Percentiles rank a stretch among this genome's conserved stretches.
phyloP scores from a whole-genome alignment of 768 basidiomycete genomes.

The Lyophyllum semitale region DNA sequence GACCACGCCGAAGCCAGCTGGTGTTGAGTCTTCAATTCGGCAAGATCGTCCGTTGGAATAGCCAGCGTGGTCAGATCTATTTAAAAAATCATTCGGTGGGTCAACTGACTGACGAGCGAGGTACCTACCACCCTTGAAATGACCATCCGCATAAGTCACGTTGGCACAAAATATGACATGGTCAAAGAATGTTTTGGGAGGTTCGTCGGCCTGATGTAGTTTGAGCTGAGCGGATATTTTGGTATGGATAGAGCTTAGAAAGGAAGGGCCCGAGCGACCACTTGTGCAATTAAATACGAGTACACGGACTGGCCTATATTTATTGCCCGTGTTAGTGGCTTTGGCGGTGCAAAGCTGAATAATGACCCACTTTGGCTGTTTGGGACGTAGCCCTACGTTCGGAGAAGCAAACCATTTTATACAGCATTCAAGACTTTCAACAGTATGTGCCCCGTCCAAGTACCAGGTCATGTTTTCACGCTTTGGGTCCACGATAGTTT shows the following conservation, averaged over 20 bases:
- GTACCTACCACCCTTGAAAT: conserved; percentile 84
- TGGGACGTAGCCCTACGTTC: conserved; percentile 45
- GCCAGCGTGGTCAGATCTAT: conserved; percentile 81
- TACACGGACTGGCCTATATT: conserved; percentile 45
- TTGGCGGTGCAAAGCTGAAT: not conserved
- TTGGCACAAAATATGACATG: conserved; percentile 95
- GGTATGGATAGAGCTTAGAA: conserved; percentile 63
- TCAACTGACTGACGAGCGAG: not conserved
- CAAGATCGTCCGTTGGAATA: conserved; percentile 61
- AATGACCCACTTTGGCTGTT: conserved; percentile 18
- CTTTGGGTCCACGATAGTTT: conserved; percentile 68
- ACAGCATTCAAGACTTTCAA: conserved; percentile 86
- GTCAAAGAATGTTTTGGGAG: conserved; percentile 62
- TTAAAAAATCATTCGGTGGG: not conserved
- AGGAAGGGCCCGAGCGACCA: conserved; percentile 77
- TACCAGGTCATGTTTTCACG: conserved; percentile 71
- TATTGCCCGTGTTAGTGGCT: conserved; percentile 10
- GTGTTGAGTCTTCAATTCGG: conserved; percentile 71
- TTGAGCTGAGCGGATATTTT: conserved; percentile 51
- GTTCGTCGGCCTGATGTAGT: conserved; percentile 36
- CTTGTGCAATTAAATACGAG: conserved; percentile 95
- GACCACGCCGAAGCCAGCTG: conserved; percentile 78
- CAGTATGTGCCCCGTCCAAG: conserved; percentile 94
- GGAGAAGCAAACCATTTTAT: conserved; percentile 85
- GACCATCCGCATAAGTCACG: conserved; percentile 88